Base-by-base conservation (phyloP, 768 basidiomycete species). In the Ramaria rubella region DNA sequence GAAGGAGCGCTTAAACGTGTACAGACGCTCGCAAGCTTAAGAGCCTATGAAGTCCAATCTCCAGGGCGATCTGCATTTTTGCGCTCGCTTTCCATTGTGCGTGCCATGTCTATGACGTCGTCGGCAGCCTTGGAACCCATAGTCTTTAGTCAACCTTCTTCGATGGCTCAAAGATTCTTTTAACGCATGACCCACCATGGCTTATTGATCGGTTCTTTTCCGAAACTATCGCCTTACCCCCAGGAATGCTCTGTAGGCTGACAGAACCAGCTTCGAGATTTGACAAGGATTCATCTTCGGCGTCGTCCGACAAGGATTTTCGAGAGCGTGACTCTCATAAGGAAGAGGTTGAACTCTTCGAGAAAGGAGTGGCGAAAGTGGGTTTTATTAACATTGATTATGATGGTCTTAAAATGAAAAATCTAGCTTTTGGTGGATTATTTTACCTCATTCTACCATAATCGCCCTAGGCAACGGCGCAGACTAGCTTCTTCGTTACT, bases 391-490 rank as follows among this genome's bases (percentile, higher is more conserved):
- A 34, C 21, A n/a, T 26, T 30, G 11, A 11, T 19, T 5, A n/a
- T 19, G 14, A 40, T 12, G 23, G 17, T 45, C 36, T 4, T 44
- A 43, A 56, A 29, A 23, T 12, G n/a, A 2, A 14, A 23, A 4
- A 42, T 51, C 12, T 63, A 90, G 87, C 71, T 83, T 38, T 69
- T 86, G 21, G 74, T 78, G 1, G 77, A 77, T 9, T 79, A 85
- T 56, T 70, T 85, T 52, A 78, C 77, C 65, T 81, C 80, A 0
- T 72, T 77, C 36, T 90, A 85, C 81, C 76, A 72, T 51, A 91
- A 90, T 62, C 83, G 82, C 7, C 75, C 86, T 1, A 75, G 89
- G 45, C 76, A 82, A 51, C 75, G 88, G 42, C 73, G 89, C 48
- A 75, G 79, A 63, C 75, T 87, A 27, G 77, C 82, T 72, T 86